These are phyloP conservation scores for Pyrus hybrid DNA, from an alignment of 331 rosid genomes.

Conservation along the genomic window DNA sequence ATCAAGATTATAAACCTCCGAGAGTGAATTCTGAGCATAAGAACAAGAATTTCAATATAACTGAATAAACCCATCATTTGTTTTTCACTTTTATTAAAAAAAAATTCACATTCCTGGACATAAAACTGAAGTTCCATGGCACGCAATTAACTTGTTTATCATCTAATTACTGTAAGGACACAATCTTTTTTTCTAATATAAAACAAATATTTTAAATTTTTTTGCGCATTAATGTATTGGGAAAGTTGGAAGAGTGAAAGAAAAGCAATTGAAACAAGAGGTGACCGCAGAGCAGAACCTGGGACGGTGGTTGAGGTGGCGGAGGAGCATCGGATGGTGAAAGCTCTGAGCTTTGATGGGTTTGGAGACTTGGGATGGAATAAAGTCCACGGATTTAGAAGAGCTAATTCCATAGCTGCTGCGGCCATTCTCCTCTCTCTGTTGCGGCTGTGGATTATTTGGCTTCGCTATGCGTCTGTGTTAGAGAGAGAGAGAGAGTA, in stretches of 20 bases:
- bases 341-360: constrained; percentile 22
- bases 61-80: neutral
- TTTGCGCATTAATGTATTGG: neutral
- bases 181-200: neutral
- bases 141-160: neutral
- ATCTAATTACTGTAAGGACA: neutral
- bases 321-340: constrained; percentile 53
- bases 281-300: neutral
- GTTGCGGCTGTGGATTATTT: neutral
- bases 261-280: neutral
- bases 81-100: neutral
- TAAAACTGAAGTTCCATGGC: neutral
- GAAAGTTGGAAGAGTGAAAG: neutral
- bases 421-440: neutral
- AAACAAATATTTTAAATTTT: neutral
- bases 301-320: neutral
- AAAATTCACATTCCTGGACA: neutral
- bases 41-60: neutral
- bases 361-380: neutral
- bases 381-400: neutral
- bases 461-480: no score
- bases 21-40: neutral
- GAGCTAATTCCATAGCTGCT: constrained; percentile 2
- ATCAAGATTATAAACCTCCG: neutral
- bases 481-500: neutral